phyloP scores from a whole-genome alignment of 371 early-diverging fungal species.

The Rhizopus arrhizus region DNA sequence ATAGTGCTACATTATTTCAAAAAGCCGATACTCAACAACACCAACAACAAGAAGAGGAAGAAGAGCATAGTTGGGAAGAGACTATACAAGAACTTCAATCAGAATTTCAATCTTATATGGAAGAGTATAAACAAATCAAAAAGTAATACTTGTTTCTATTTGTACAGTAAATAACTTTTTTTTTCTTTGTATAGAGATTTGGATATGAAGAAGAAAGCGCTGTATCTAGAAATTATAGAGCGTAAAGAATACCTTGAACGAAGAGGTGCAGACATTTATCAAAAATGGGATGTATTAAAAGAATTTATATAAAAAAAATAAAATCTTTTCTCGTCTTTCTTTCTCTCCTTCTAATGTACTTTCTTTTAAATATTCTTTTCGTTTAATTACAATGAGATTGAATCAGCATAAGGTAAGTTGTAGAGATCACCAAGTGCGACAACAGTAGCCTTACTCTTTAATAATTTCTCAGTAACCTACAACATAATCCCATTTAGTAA shows the following conservation, averaged over 20 bases:
- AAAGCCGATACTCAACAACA: background rate
- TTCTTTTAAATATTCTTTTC: too few relatives aligned
- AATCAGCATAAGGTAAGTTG: constrained; percentile 73
- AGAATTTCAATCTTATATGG: constrained; percentile 1
- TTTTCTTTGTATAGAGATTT: background rate
- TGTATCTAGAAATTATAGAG: background rate
- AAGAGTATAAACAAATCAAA: constrained; percentile 1
- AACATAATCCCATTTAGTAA: background rate
- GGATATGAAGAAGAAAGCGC: background rate
- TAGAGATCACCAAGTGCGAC: constrained; percentile 81
- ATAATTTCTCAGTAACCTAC: constrained; percentile 67
- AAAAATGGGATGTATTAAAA: constrained; percentile 1
- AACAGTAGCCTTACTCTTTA: constrained; percentile 77
- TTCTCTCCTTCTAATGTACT: too few relatives aligned
- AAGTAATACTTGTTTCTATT: background rate
- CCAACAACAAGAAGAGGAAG: background rate
- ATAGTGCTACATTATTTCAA: background rate
- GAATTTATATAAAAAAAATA: background rate
- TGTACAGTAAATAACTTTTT: too few relatives aligned
- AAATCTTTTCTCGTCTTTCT: too few relatives aligned
- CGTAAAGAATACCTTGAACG: constrained; percentile 4
- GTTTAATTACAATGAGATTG: too few relatives aligned
- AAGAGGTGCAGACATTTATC: background rate
- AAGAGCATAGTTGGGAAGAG: background rate
- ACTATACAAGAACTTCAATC: background rate